Evolutionary conservation across 2,329 filamentous ascomycete species (phyloP).

Genomic region (Curvularia hawaiiensis): DNA sequence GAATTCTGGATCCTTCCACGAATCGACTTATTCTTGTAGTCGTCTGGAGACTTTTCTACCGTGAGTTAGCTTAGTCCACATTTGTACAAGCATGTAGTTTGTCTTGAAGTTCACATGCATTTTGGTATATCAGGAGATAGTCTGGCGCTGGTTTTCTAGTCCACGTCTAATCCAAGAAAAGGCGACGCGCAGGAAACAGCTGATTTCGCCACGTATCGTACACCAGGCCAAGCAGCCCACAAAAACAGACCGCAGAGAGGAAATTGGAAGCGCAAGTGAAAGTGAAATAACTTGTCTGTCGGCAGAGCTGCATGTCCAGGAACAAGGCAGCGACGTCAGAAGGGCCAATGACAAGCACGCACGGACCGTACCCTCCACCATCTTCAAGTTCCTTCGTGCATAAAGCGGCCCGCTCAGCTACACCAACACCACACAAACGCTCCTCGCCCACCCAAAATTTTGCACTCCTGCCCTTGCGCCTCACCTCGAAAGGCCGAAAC

Average conservation of each 20-base stretch:
- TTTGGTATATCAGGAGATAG: not conserved
- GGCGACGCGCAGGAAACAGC: not conserved
- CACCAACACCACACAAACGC: conserved; percentile 32
- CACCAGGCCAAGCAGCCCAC: not conserved
- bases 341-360: conserved; percentile 29
- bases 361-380: conserved; percentile 29
- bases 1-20: not conserved
- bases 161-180: not conserved
- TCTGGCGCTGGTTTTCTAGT: not conserved
- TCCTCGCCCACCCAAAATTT: conserved; percentile 30
- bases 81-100: not conserved
- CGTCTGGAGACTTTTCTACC: not conserved
- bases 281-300: not conserved
- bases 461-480: conserved; percentile 22
- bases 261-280: not conserved
- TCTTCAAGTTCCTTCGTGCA: conserved; percentile 34
- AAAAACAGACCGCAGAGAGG: not conserved
- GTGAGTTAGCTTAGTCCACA: not conserved
- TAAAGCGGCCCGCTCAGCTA: conserved; percentile 37
- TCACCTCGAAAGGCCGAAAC: conserved; percentile 15
- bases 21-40: not conserved
- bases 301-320: conserved; percentile 4
- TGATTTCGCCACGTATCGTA: not conserved
- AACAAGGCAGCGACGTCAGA: conserved; percentile 24
- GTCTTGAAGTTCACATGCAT: not conserved